Evolutionary conservation across 2,329 filamentous ascomycete genomes (phyloP).

Genomic region (Dryadomyces quercivorus): DNA sequence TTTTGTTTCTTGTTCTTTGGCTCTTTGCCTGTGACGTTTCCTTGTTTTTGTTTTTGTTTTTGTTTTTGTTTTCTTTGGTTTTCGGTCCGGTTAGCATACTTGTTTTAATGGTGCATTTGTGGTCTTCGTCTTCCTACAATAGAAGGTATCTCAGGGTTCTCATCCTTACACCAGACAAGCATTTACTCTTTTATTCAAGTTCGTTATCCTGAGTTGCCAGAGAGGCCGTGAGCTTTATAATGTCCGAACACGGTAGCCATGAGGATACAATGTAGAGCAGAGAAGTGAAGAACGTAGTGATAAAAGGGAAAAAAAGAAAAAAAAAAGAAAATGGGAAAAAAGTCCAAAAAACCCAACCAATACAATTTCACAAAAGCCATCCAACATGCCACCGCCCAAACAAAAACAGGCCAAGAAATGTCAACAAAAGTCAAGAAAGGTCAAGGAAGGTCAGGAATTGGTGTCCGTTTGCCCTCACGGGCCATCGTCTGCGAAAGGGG

Average conservation of each 20-base stretch:
- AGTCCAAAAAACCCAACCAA: not conserved
- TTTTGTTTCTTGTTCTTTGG: not conserved
- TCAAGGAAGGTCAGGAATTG: slow-evolving; percentile 1
- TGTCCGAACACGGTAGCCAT: not conserved
- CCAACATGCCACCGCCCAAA: not conserved
- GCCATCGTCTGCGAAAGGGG: not conserved
- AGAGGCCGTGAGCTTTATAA: not conserved
- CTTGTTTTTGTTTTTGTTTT: not conserved
- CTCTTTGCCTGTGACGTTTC: not conserved
- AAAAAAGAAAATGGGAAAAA: not conserved
- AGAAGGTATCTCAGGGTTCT: no score
- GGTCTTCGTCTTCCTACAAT: no score
- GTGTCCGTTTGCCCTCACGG: no score
- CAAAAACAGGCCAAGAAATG: not conserved
- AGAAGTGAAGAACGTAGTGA: not conserved
- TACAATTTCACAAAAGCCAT: not conserved
- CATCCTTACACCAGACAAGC: not conserved
- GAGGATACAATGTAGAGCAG: not conserved
- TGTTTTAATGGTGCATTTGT: not conserved
- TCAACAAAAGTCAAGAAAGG: not conserved
- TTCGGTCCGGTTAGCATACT: not conserved
- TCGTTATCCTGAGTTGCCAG: not conserved
- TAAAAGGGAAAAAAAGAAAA: not conserved
- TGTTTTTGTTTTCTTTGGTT: not conserved
- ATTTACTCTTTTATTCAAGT: not conserved